Evolutionary conservation across 306 rosid genomes (phyloP).

Genomic region (Quercus rubra): DNA sequence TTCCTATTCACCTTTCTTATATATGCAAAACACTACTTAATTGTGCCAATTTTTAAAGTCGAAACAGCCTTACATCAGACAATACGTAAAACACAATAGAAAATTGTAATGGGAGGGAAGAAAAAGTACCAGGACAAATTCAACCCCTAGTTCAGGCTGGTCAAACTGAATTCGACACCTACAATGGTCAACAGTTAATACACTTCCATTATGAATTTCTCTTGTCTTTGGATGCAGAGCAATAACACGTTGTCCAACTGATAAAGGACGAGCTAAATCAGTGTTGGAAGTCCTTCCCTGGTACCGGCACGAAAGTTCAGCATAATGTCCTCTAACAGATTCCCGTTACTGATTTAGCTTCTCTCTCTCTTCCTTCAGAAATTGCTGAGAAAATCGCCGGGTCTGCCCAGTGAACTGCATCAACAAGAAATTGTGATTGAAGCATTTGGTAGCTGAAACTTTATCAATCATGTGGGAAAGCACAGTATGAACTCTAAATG

Average conservation of each 20-base stretch:
- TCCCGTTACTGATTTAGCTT: slow-evolving; percentile 89
- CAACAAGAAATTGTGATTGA: slow-evolving; percentile 27
- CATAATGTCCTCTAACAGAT: slow-evolving; percentile 80
- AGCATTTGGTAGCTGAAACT: slow-evolving; percentile 2
- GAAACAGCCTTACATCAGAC: not conserved
- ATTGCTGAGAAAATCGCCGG: slow-evolving; percentile 80
- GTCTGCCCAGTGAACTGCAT: slow-evolving; percentile 93
- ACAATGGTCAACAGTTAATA: slow-evolving; percentile 66
- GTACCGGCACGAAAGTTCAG: slow-evolving; percentile 80
- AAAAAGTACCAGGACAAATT: slow-evolving; percentile 68
- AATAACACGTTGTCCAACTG: slow-evolving; percentile 78
- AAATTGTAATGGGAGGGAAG: slow-evolving; percentile 8
- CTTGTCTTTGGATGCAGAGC: slow-evolving; percentile 78
- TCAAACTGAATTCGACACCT: slow-evolving; percentile 80
- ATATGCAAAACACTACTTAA: not conserved
- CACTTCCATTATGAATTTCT: slow-evolving; percentile 80
- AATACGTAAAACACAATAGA: not conserved
- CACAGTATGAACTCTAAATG: slow-evolving; percentile 9
- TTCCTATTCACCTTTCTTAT: not conserved
- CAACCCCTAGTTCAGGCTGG: slow-evolving; percentile 77
- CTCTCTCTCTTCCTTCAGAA: slow-evolving; percentile 75
- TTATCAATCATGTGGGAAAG: slow-evolving; percentile 13
- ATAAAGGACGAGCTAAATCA: slow-evolving; percentile 82
- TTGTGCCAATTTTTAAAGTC: not conserved
- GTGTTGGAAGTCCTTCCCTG: slow-evolving; percentile 87